Base-by-base conservation (phyloP, 2,329 filamentous ascomycete species). In the Metarhizium sp. region DNA sequence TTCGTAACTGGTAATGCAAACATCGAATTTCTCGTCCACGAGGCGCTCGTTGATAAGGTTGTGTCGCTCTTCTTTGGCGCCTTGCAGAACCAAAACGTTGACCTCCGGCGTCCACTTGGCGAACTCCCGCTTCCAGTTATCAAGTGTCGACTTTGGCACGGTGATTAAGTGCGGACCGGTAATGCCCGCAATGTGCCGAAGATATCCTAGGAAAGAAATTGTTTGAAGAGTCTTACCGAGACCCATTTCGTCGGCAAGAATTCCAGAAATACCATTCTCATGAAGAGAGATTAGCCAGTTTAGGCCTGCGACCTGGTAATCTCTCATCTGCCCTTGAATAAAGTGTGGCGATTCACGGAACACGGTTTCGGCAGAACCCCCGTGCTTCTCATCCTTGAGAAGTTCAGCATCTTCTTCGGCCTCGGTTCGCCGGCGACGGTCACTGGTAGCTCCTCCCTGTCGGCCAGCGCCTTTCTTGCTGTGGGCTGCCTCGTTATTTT, bases 111-210 rank as follows among this genome's bases (percentile, higher is more conserved):
- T 96, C 94, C 94, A 99, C 67, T 77, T 89, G 54, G 81, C 81
- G 68, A 97, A 97, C 69, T 99, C 94, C 63, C 94, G 85, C 73
- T 92, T 90, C 94, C 94, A 99, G 72, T 99, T 99, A 74, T 99
- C 92, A 6, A 99, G 81, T 0, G 94, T 99, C 13, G 94, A 97
- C 69, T 99, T 99, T 46, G 94, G 94, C 5, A 99, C 94, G 5
- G 83, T 88, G 53, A 99, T 82, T 47, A 99, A 77, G 73, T 99
- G 94, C 5, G 94, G 94, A 0, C 94, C 94, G 6, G 82, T 90
- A 62, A 92, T 97, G 59, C 85, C 90, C 72, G 90, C 87, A 58
- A 96, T 84, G 71, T 95, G 94, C 65, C 94, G 86, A 47, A 99
- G 78, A 67, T 99, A 99, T 3, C 94, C 94, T 38, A 99, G 75